Base-by-base conservation (phyloP, 2,329 filamentous ascomycete species). In the Verticillium dahliae region DNA sequence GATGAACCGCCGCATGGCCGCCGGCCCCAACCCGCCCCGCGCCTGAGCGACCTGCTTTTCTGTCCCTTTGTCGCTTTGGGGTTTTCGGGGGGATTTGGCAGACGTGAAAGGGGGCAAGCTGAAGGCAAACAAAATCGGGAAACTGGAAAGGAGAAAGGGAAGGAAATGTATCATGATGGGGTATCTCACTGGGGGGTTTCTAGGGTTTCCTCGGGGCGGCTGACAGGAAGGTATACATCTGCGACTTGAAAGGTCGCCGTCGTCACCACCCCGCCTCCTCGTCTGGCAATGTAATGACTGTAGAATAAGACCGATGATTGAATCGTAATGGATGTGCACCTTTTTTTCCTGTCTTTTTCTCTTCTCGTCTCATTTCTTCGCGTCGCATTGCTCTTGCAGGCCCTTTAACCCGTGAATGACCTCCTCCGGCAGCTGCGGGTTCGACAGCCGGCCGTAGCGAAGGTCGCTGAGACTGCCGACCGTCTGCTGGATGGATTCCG, bases 401-500 rank as follows among this genome's bases (percentile, higher is more conserved):
- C 82, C 81, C 64, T 80, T 77, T 39, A 95, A 76, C 6, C 88
- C 88, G 56, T 88, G 83, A 18, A 92, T 76, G 35, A 91, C 84
- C 66, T 92, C 88, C 56, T 85, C 81, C 33, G 80, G 80, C 37
- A 93, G 75, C 62, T 85, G 80, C 27, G 80, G 73, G 65, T 90
- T 89, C 39, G 84, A 81, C 62, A 95, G 83, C 61, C 87, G 87
- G 41, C 92, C 92, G 69, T 95, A 94, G 56, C 90, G 86, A 61
- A 96, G 80, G 74, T 96, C 91, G 73, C 91, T 96, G 71, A 97
- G 77, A 57, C 84, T 85, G 37, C 89, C 89, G 15, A 95, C 83
- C 0, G 83, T 88, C 61, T 85, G 81, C 65, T 82, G 81, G 59
- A 95, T 82, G 11, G 85, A 83, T 4, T 82, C 78, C 6, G 90